Evolutionary conservation across 2,329 filamentous ascomycete species (phyloP).

Genomic region (Emericellopsis cladophorae): DNA sequence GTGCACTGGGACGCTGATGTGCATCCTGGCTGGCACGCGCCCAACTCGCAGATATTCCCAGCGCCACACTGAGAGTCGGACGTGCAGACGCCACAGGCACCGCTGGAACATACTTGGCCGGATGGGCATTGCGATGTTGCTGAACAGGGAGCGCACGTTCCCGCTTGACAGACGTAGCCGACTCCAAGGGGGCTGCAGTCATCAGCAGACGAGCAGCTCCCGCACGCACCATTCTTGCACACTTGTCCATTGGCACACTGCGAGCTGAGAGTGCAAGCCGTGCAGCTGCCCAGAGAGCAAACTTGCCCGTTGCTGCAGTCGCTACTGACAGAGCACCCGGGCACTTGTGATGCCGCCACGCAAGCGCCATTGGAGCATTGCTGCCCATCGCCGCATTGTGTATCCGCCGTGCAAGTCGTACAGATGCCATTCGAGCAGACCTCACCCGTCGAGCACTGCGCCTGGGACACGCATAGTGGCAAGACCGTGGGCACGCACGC

Average conservation of each 20-base stretch:
- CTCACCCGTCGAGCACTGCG: conserved; percentile 4
- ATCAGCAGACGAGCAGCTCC: conserved; percentile 1
- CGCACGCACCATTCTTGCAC: conserved; percentile 3
- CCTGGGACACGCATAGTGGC: background rate
- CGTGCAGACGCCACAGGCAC: conserved; percentile 4
- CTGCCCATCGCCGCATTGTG: conserved; percentile 2
- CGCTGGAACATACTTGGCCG: conserved; percentile 3
- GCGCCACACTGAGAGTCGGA: conserved; percentile 1
- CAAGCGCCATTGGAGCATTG: conserved; percentile 3
- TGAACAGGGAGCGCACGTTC: background rate
- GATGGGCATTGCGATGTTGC: conserved; percentile 1
- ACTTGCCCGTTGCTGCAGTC: conserved; percentile 4
- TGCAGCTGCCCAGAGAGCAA: conserved; percentile 1
- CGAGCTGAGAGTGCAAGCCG: background rate
- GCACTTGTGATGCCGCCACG: background rate
- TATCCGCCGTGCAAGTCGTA: conserved; percentile 2
- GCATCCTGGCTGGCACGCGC: conserved; percentile 1
- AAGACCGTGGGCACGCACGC: conserved; percentile 1
- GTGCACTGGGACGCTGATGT: conserved; percentile 1
- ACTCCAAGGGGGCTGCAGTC: conserved; percentile 1
- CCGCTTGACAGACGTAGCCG: background rate
- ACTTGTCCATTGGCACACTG: conserved; percentile 2
- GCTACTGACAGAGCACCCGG: conserved; percentile 3
- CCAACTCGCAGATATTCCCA: conserved; percentile 4
- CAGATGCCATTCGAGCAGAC: conserved; percentile 4